phyloP scores from a whole-genome alignment of 2,329 filamentous ascomycete genomes.

The Fusarium domesticum region DNA sequence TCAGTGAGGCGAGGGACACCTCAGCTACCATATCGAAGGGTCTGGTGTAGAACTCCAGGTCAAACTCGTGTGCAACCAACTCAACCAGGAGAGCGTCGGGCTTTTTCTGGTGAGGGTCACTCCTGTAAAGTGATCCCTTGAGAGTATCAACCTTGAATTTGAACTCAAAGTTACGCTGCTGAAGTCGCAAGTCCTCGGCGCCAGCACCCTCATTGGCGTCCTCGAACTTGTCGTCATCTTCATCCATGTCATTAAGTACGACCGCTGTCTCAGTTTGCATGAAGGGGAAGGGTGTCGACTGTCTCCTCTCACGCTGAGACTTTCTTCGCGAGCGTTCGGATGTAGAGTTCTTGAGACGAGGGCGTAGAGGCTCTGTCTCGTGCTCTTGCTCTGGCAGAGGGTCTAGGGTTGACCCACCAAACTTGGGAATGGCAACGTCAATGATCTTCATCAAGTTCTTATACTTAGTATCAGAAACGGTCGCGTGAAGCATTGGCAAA shows the following conservation, averaged over 20 bases:
- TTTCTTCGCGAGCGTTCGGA: slow-evolving; percentile 47
- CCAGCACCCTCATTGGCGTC: slow-evolving; percentile 59
- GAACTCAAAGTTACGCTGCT: slow-evolving; percentile 92
- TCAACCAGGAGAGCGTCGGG: slow-evolving; percentile 84
- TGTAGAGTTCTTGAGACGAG: slow-evolving; percentile 44
- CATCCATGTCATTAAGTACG: slow-evolving; percentile 73
- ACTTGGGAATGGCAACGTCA: slow-evolving; percentile 88
- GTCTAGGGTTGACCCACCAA: slow-evolving; percentile 46
- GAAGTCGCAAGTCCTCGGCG: slow-evolving; percentile 64
- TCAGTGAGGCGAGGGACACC: slow-evolving; percentile 80
- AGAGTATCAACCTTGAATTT: slow-evolving; percentile 94
- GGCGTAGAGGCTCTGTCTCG: slow-evolving; percentile 35
- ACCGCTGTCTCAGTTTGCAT: slow-evolving; percentile 70
- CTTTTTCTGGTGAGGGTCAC: slow-evolving; percentile 72
- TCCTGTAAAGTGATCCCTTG: slow-evolving; percentile 86
- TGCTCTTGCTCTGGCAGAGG: slow-evolving; percentile 29
- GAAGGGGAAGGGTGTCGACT: slow-evolving; percentile 73
- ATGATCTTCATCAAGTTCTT: slow-evolving; percentile 96
- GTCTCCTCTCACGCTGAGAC: slow-evolving; percentile 48
- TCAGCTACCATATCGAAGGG: slow-evolving; percentile 92
- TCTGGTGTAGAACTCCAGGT: slow-evolving; percentile 81
- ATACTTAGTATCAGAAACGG: slow-evolving; percentile 92
- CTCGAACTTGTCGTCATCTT: slow-evolving; percentile 64
- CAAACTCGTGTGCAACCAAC: slow-evolving; percentile 84
- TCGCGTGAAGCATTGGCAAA: slow-evolving; percentile 85